Percentiles rank a stretch among this genome's conserved stretches.
These are phyloP conservation scores for Septoria linicola DNA, from an alignment of 2,329 filamentous ascomycete species.

Conservation along the genomic window DNA sequence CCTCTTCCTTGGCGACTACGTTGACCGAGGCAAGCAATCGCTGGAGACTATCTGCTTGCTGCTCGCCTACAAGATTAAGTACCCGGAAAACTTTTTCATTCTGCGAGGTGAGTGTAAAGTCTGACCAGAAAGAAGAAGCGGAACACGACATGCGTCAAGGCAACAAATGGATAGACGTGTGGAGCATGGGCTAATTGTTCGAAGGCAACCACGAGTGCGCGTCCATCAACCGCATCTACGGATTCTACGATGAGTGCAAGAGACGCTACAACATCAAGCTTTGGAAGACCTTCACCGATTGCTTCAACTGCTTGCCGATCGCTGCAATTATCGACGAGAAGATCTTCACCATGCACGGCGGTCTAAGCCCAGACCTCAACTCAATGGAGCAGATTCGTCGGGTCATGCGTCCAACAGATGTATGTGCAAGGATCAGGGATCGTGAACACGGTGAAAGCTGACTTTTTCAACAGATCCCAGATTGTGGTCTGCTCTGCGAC, in stretches of 20 bases:
- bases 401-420: constrained; percentile 98
- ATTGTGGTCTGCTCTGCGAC: constrained; percentile 96
- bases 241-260: constrained; percentile 99
- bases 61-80: constrained; percentile 99
- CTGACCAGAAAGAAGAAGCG: too few relatives aligned
- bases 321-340: constrained; percentile 99
- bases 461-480: constrained; percentile 73
- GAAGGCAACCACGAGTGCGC: constrained; percentile 92
- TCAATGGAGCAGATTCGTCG: constrained; percentile 99
- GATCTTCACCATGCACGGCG: constrained; percentile 99
- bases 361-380: constrained; percentile 93
- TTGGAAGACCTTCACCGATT: constrained; percentile 99
- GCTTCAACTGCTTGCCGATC: constrained; percentile 98
- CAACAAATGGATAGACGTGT: too few relatives aligned
- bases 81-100: constrained; percentile 99
- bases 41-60: constrained; percentile 97
- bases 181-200: too few relatives aligned
- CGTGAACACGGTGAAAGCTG: constrained; percentile 4
- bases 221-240: constrained; percentile 98
- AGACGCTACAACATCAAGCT: constrained; percentile 98
- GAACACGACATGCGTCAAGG: too few relatives aligned
- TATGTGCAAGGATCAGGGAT: constrained; percentile 55
- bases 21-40: constrained; percentile 98
- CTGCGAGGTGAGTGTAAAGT: constrained; percentile 59
- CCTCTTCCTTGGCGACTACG: constrained; percentile 98